Evolutionary conservation across 768 basidiomycete species (phyloP), one percentile per base, ranked within the genome.

Genomic region (Leccinum uliginosum): DNA sequence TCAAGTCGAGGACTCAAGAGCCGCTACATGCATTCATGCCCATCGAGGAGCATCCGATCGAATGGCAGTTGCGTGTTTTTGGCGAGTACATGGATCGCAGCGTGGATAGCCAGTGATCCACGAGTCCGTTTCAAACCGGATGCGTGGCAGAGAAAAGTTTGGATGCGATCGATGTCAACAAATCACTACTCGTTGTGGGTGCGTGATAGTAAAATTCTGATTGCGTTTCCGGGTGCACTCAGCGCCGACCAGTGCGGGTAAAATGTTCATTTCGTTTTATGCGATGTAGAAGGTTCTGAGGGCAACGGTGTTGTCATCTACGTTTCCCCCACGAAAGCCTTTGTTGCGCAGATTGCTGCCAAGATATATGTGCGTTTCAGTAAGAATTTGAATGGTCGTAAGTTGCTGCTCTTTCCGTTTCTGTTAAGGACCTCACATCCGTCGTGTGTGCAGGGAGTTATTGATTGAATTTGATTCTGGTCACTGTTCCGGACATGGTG

Each of bases 181-280:
- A 77, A 54, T 88, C 86, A 3, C 69, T 89, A 11, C 78, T 89
- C 3, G 85, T 85, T 17, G 83, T 87, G 51, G 86, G 85, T 84
- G 27, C 32, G 67, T 71, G 3, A 40, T 54, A 21, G 7, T 49
- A 24, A 6, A 14, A n/a, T 34, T 55, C 12, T n/a, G 32, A 53
- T 21, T 12, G 29, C 4, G 4, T 32, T 35, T 26, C 40, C 4
- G 0, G n/a, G 4, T 50, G 21, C 35, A 51, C 44, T 32, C 61
- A 86, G 85, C 85, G 3, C 86, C 85, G 1, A 87, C 85, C 1
- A 85, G 84, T 67, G 86, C 85, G 1, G 86, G 87, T 27, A 89
- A 89, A 68, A 89, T 88, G 0, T 89, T 89, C 64, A 87, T 89
- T 46, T 85, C 85, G 3, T 89, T 78, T 67, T 88, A 88, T 60